These are phyloP conservation scores for Acorus calamus DNA, from an alignment of 106 monocot genomes.

Conservation along the genomic window DNA sequence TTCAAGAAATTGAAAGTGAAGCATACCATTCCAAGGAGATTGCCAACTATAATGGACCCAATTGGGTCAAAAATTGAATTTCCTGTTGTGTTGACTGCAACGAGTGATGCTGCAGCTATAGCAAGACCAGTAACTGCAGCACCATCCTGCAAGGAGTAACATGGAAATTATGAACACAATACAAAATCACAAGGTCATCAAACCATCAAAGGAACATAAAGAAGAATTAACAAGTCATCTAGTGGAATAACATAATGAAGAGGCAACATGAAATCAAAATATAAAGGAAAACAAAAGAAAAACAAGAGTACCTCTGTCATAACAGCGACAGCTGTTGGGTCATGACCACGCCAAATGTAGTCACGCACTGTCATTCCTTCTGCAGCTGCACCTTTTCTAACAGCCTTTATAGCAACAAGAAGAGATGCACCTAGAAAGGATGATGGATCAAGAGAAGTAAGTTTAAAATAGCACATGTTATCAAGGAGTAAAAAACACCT, in stretches of 20 bases:
- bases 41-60: slow-evolving; percentile 93
- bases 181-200: neutral
- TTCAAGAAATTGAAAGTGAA: neutral
- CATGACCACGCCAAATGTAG: slow-evolving; percentile 97
- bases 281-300: slow-evolving; percentile 1
- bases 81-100: slow-evolving; percentile 83
- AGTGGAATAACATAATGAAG: too few relatives aligned
- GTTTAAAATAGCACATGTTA: neutral
- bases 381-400: slow-evolving; percentile 93
- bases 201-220: too few relatives aligned
- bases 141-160: slow-evolving; percentile 59
- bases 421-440: slow-evolving; percentile 67
- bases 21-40: slow-evolving; percentile 88
- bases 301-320: slow-evolving; percentile 76
- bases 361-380: slow-evolving; percentile 89
- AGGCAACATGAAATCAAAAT: neutral
- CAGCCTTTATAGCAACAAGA: slow-evolving; percentile 95
- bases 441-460: neutral
- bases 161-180: slow-evolving; percentile 1
- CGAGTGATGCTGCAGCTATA: slow-evolving; percentile 89
- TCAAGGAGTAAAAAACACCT: too few relatives aligned
- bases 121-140: slow-evolving; percentile 93
- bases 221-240: too few relatives aligned
- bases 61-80: slow-evolving; percentile 98
- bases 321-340: slow-evolving; percentile 98